Conservation (phyloP, 129 eudicot genomes). For the Rutidosis leptorrhynchoides region DNA sequence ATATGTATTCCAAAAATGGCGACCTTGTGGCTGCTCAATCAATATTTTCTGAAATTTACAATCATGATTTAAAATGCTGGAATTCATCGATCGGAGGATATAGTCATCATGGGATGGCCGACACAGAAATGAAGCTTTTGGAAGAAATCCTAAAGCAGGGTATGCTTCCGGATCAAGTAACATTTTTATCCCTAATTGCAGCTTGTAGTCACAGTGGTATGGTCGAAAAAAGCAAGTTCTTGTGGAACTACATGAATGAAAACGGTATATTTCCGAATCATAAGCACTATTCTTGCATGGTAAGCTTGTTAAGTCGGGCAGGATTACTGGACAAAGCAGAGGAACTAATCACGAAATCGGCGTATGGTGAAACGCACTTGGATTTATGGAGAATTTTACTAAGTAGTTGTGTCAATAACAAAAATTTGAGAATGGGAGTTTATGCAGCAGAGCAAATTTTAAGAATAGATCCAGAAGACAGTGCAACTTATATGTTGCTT, state of each 20-base stretch:
- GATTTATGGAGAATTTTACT: too few relatives aligned
- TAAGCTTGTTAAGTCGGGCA: constrained; percentile 69
- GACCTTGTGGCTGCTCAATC: constrained; percentile 47
- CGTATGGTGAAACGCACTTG: too few relatives aligned
- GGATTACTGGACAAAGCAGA: constrained; percentile 69
- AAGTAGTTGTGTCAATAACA: too few relatives aligned
- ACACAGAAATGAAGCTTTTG: constrained; percentile 48
- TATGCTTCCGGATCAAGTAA: constrained; percentile 57
- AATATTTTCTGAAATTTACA: constrained; percentile 31
- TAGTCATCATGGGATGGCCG: constrained; percentile 78
- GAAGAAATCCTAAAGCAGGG: constrained; percentile 44
- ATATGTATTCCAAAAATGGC: constrained; percentile 77
- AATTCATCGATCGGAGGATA: constrained; percentile 72
- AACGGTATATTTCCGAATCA: constrained; percentile 49
- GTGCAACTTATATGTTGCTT: constrained; percentile 48
- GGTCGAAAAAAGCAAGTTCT: constrained; percentile 47
- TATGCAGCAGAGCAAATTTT: too few relatives aligned
- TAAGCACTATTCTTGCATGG: constrained; percentile 76
- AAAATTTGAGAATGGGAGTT: too few relatives aligned
- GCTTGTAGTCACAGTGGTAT: constrained; percentile 76
- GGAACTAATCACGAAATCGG: constrained; percentile 40
- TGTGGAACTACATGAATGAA: constrained; percentile 69
- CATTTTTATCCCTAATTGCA: constrained; percentile 62
- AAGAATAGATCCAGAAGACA: constrained; percentile 40
- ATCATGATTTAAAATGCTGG: constrained; percentile 73